These are phyloP conservation scores for Penicillium pancosmium DNA, from an alignment of 495 filamentous ascomycete genomes.

Conservation along the genomic window DNA sequence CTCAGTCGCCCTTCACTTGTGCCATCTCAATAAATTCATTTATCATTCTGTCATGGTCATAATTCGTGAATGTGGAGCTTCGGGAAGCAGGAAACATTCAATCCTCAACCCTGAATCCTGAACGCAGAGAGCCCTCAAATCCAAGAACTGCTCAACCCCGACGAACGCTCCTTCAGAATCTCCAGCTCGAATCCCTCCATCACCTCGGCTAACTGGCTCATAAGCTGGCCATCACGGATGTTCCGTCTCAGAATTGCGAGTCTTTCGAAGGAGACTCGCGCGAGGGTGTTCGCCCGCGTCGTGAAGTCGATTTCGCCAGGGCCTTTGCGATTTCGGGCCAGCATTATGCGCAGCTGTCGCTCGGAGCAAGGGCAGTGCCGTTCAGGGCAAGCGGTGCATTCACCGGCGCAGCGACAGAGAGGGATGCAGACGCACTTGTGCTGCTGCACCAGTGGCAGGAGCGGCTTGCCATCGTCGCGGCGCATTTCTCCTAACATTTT, in stretches of 20 bases:
- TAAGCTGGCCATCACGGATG: slow-evolving; percentile 19
- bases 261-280: slow-evolving; percentile 34
- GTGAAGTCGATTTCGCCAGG: slow-evolving; percentile 21
- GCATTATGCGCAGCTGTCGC: slow-evolving; percentile 37
- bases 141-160: too few species aligned
- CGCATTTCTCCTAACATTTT: slow-evolving; percentile 39
- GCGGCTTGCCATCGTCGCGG: slow-evolving; percentile 21
- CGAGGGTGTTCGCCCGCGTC: slow-evolving; percentile 28
- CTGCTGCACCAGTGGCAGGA: slow-evolving; percentile 30
- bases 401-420: slow-evolving; percentile 34
- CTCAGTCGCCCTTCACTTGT: too few species aligned
- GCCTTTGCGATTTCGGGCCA: slow-evolving; percentile 21
- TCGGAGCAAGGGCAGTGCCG: slow-evolving; percentile 40
- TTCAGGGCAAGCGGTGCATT: slow-evolving; percentile 35
- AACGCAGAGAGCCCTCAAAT: neutral
- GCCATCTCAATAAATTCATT: too few species aligned
- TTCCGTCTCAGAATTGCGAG: slow-evolving; percentile 24
- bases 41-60: neutral
- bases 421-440: slow-evolving; percentile 40
- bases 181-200: slow-evolving; percentile 29
- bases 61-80: neutral
- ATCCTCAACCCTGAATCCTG: neutral
- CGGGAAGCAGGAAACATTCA: too few species aligned
- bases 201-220: slow-evolving; percentile 23
- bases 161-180: slow-evolving; percentile 32